Base-by-base conservation (phyloP, 148 eudicot species). In the Nepenthes gracilis region DNA sequence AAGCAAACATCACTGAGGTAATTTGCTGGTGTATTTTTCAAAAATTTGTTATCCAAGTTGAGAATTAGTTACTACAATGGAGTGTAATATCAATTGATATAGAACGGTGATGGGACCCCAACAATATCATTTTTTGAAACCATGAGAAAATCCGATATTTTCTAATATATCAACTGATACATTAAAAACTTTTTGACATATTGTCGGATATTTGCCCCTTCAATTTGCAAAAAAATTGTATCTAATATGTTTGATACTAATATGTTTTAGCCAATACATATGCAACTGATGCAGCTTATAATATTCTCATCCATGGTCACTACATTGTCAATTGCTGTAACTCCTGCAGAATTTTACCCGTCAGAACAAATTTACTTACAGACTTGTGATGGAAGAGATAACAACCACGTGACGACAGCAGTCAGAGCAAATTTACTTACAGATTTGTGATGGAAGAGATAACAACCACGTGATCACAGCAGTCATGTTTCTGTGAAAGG, bases 361-460 rank as follows among this genome's bases (percentile, higher is more conserved):
- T 34, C 96, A 91, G 66, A 91, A 95, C 79, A 93, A 92, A 68
- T 88, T 83, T 70, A 88, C 98, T 14, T 88, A 92, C 63, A 96
- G 96, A 63, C 81, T 92, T 74, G 98, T 85, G 67, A 76, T 81
- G 80, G 98, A 92, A 81, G 93, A 92, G 75, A 88, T 88, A 54
- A 23, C 23, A 23, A 23, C 23, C 96, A 49, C 88, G 91, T 35
- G 99, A 93, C 75, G 96, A 84, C 72, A 77, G 85, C 70, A 86
- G 48, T 11, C 48, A 45, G 11, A 45, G 48, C 48, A 45, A 45
- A 45, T 88, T 84, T 69, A 88, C 99, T 15, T 88, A 93, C 64
- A 96, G 99, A 62, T 81, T 93, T 75, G 99, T 86, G 68, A 77
- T 81, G 81, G 99, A 93, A 81, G 94, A 93, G 76, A 88, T 88